Evolutionary conservation across 495 filamentous ascomycete species (phyloP).

Genomic region (Halenospora varia): DNA sequence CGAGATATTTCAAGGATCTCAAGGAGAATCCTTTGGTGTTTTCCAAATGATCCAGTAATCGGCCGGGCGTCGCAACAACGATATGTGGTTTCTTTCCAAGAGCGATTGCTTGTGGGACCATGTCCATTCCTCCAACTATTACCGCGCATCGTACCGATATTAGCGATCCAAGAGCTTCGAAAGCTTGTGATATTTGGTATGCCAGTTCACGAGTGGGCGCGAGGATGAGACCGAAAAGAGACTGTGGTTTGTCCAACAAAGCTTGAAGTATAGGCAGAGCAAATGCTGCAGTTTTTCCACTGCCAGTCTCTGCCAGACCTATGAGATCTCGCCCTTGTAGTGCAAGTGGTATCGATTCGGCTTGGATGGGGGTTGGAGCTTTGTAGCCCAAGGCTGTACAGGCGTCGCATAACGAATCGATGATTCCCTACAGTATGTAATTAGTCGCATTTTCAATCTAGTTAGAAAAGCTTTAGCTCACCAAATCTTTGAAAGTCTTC

Average conservation of each 20-base stretch:
- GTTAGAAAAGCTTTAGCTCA: too few relatives aligned
- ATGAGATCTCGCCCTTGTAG: conserved; percentile 82
- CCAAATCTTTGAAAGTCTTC: conserved; percentile 77
- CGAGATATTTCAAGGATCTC: conserved; percentile 73
- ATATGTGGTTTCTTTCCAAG: conserved; percentile 91
- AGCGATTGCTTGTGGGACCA: conserved; percentile 83
- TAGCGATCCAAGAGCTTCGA: conserved; percentile 77
- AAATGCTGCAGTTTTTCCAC: conserved; percentile 92
- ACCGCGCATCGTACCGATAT: conserved; percentile 77
- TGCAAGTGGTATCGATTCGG: conserved; percentile 73
- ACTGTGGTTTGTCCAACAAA: conserved; percentile 76
- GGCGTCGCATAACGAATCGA: conserved; percentile 82
- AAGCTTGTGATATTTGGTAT: conserved; percentile 79
- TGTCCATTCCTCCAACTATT: conserved; percentile 91
- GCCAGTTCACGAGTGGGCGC: conserved; percentile 92
- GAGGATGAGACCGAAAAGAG: conserved; percentile 75
- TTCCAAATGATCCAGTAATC: conserved; percentile 88
- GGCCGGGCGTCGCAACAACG: conserved; percentile 82
- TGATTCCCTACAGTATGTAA: conserved; percentile 77
- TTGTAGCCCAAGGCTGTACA: conserved; percentile 80
- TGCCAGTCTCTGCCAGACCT: conserved; percentile 89
- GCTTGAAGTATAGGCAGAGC: conserved; percentile 84
- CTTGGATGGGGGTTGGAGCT: conserved; percentile 75
- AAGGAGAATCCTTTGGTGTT: conserved; percentile 95
- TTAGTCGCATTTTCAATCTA: too few relatives aligned